Percentiles rank a stretch among this genome's conserved stretches.
Evolutionary conservation across 139 green algal species (phyloP).

Genomic region (Coelastrella sp.): DNA sequence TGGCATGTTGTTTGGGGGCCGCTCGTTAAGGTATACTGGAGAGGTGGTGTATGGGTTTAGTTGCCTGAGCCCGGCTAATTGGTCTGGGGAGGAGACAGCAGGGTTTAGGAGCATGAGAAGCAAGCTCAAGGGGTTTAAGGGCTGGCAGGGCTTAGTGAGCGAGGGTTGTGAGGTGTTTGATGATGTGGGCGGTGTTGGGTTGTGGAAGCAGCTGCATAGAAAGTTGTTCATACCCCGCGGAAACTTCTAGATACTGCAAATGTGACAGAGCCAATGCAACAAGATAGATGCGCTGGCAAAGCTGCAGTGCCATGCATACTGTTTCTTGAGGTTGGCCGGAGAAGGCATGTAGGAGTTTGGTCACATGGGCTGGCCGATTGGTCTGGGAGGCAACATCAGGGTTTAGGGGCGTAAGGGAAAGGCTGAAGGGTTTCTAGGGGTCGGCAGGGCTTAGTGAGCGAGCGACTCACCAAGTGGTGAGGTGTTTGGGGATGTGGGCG

Average conservation of each 20-base stretch:
- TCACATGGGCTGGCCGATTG: too few relatives aligned
- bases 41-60: slow-evolving; percentile 47
- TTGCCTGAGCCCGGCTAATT: slow-evolving; percentile 15
- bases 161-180: background rate
- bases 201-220: slow-evolving; percentile 36
- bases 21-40: slow-evolving; percentile 53
- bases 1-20: slow-evolving; percentile 24
- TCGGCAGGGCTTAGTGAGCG: background rate
- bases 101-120: background rate
- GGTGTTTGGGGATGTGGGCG: slow-evolving; percentile 43
- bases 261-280: too few relatives aligned
- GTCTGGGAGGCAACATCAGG: background rate
- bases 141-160: background rate
- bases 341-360: slow-evolving; percentile 41
- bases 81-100: background rate
- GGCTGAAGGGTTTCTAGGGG: background rate
- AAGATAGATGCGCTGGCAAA: too few relatives aligned
- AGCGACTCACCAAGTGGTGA: background rate
- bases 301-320: too few relatives aligned
- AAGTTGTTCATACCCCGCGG: background rate
- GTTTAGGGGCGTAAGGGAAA: background rate
- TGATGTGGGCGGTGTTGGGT: slow-evolving; percentile 42
- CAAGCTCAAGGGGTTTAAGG: background rate
- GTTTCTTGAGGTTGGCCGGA: slow-evolving; percentile 50
- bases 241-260: background rate